A percentile compares a stretch with the other conserved stretches of the same genome.
Conservation (phyloP, 441 rosid genomes). For the Hypseocharis bilobata region DNA sequence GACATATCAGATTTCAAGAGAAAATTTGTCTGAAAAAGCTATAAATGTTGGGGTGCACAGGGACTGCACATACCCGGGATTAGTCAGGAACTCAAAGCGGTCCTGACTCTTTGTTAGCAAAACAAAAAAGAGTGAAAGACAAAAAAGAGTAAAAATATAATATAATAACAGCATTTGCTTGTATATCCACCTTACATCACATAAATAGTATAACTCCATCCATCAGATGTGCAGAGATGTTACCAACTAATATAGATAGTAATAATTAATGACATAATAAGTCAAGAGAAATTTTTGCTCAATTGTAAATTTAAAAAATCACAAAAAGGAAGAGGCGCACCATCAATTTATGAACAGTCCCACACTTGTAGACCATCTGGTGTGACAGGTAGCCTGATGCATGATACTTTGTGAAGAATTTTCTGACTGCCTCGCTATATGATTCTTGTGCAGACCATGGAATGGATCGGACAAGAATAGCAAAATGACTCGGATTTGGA, state of each 20-base stretch:
- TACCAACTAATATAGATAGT: background rate
- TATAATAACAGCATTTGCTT: no score
- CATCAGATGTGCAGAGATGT: no score
- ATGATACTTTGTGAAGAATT: slow-evolving; percentile 64
- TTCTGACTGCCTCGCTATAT: slow-evolving; percentile 56
- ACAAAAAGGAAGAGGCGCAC: slow-evolving; percentile 33
- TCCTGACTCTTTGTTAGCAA: no score
- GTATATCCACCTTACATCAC: no score
- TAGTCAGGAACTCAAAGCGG: no score
- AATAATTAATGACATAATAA: background rate
- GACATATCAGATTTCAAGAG: no score
- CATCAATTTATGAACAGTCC: slow-evolving; percentile 64
- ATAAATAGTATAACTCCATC: no score
- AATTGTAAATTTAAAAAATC: background rate
- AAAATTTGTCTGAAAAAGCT: no score
- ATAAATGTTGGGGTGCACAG: no score
- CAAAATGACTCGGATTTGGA: slow-evolving; percentile 65
- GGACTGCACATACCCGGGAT: no score
- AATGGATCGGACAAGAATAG: slow-evolving; percentile 76
- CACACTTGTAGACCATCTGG: slow-evolving; percentile 62
- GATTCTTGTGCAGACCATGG: slow-evolving; percentile 58
- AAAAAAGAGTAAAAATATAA: no score
- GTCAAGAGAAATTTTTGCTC: background rate
- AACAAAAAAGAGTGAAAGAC: no score
- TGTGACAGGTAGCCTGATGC: slow-evolving; percentile 67